Percentiles rank a stretch among this genome's conserved stretches.
Evolutionary conservation across 805 yeast genomes (phyloP).

Genomic region (Trichomonascus vanleenenianus): DNA sequence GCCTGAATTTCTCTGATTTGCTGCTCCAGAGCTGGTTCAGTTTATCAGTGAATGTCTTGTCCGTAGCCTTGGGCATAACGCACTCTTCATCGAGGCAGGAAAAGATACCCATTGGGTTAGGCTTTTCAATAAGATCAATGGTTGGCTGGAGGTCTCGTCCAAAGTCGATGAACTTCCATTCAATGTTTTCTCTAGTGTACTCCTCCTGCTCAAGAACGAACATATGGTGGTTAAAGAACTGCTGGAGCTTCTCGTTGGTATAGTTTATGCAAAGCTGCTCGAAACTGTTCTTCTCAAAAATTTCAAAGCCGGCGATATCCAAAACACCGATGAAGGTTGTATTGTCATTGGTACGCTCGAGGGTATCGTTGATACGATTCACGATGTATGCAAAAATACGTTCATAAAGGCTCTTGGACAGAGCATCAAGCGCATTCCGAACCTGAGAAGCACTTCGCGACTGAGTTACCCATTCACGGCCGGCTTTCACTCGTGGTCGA

Average conservation of each 20-base stretch:
- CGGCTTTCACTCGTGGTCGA: slow-evolving; percentile 84
- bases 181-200: slow-evolving; percentile 85
- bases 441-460: slow-evolving; percentile 76
- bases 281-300: slow-evolving; percentile 89
- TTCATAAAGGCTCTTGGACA: slow-evolving; percentile 83
- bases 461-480: slow-evolving; percentile 76
- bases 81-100: slow-evolving; percentile 92
- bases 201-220: slow-evolving; percentile 97
- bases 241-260: slow-evolving; percentile 94
- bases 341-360: slow-evolving; percentile 38
- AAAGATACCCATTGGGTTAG: slow-evolving; percentile 69
- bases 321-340: slow-evolving; percentile 67
- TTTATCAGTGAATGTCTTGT: slow-evolving; percentile 73
- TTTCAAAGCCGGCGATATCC: slow-evolving; percentile 97
- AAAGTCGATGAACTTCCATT: slow-evolving; percentile 90
- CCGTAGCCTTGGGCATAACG: slow-evolving; percentile 85
- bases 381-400: slow-evolving; percentile 73
- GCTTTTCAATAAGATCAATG: slow-evolving; percentile 79
- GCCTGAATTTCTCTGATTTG: slow-evolving; percentile 50
- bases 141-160: slow-evolving; percentile 94
- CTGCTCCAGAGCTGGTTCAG: slow-evolving; percentile 57
- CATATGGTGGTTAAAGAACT: slow-evolving; percentile 92
- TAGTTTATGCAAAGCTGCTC: slow-evolving; percentile 92
- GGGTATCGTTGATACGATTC: slow-evolving; percentile 59
- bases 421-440: slow-evolving; percentile 71